phyloP scores from a whole-genome alignment of 345 rosid genomes.

The Atalantia buxifolia region DNA sequence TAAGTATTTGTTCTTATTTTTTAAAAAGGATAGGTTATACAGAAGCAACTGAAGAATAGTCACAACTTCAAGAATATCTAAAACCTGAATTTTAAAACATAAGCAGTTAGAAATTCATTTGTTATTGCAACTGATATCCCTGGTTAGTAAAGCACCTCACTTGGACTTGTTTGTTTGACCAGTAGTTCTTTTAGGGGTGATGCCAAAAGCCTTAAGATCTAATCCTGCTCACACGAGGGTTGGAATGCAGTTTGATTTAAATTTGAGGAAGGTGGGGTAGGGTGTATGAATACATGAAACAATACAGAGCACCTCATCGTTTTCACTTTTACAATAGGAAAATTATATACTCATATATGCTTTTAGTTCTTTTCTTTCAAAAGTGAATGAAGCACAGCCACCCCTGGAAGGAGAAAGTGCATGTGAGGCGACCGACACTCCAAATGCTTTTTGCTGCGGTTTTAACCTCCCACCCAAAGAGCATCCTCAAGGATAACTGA shows the following conservation, averaged over 20 bases:
- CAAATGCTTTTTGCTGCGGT: neutral
- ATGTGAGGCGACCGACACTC: neutral
- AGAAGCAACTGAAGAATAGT: neutral
- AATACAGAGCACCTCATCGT: neutral
- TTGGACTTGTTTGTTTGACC: neutral
- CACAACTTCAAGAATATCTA: neutral
- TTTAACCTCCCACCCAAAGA: neutral
- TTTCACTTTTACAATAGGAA: neutral
- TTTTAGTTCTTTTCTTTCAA: neutral
- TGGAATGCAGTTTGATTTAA: neutral
- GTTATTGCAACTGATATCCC: neutral
- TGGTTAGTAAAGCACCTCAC: neutral
- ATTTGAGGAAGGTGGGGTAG: neutral
- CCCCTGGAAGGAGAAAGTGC: neutral
- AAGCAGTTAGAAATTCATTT: neutral
- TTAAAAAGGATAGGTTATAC: neutral
- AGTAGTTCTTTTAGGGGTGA: neutral
- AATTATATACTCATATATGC: neutral
- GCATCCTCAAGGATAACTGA: neutral
- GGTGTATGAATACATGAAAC: neutral
- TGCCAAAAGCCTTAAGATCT: neutral
- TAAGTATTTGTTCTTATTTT: constrained; percentile 31
- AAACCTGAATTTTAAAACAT: neutral
- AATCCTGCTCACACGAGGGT: neutral
- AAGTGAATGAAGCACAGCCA: neutral